Conservation (phyloP, 164 flowering plant species). For the Sextonia rubra region DNA sequence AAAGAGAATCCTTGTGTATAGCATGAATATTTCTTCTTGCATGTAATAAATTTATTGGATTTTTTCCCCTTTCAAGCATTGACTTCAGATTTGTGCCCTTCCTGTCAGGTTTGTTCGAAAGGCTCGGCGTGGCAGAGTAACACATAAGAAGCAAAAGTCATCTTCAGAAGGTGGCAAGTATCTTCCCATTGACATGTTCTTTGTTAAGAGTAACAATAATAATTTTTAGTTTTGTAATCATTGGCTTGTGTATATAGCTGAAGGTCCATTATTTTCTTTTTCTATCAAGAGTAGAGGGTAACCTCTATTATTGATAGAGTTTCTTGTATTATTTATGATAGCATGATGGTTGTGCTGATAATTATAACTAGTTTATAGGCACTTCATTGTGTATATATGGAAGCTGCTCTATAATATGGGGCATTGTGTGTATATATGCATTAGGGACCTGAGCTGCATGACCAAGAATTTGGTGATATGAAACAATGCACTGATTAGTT, state of each 20-base stretch:
- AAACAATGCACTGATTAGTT: no score
- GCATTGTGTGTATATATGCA: no score
- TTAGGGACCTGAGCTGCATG: no score
- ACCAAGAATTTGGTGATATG: no score
- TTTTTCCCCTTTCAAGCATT: not conserved
- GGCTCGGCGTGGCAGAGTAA: constrained; percentile 16
- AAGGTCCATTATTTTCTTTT: not conserved
- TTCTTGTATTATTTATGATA: not conserved
- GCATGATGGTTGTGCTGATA: not conserved
- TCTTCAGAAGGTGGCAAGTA: constrained; percentile 39
- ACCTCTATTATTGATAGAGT: not conserved
- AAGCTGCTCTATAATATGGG: no score
- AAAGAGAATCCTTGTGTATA: not conserved
- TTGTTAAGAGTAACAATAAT: constrained; percentile 38
- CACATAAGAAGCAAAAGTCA: constrained; percentile 50
- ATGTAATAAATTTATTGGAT: not conserved
- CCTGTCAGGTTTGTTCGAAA: constrained; percentile 28
- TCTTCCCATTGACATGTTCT: constrained; percentile 63
- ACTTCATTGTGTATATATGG: no score
- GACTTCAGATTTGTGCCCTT: not conserved
- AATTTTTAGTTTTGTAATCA: constrained; percentile 24
- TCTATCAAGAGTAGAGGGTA: not conserved
- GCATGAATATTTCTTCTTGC: not conserved
- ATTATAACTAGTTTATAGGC: no score
- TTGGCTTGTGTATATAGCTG: constrained; percentile 10